Base-by-base conservation (phyloP, 2,329 filamentous ascomycete genomes). In the Aspergillus jensenii region DNA sequence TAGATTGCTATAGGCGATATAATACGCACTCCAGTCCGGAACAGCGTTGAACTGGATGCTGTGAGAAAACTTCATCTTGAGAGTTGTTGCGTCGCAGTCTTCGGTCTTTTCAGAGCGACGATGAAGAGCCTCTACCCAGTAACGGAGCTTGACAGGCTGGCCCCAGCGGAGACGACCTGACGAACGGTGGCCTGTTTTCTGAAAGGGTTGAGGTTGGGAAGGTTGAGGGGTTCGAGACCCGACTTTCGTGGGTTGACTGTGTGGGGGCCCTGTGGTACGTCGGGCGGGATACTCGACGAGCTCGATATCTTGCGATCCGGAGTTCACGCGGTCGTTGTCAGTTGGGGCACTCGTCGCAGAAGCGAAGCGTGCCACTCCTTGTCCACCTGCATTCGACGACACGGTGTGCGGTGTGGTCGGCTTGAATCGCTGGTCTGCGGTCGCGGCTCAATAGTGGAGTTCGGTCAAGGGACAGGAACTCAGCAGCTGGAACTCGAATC, bases 61-160 rank as follows among this genome's bases (percentile, higher is more conserved):
- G 76, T 99, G 95, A 17, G 93, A 98, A 83, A 99, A 99, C 88
- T 98, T 98, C 95, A 99, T 99, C 72, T 91, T 90, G 86, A 90
- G 87, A 65, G 82, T 84, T 67, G 82, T 84, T 67, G 87, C 81
- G 67, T 90, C 61, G 4, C 56, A 31, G 44, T 62, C 53, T 50
- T 52, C 49, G 46, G 58, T 57, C 56, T 43, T 56, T 17, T 61
- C 61, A 44, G 67, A 55, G 45, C 65, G 66, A 45, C 59, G 64
- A 55, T 59, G 67, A 60, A 75, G 67, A 55, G 72, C 72, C 63
- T 74, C 67, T 17, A 63, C 62, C 73, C 73, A 76, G 60, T 68
- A 70, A 48, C 63, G 62, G 52, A 74, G 62, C 56, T 59, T 60
- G 51, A 65, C 59, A 31, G 64, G 61, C 35, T 51, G 60, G 31